Evolutionary conservation across 2,329 filamentous ascomycete species (phyloP), one percentile per base, ranked within the genome.

Genomic region (Endocalyx cinctus): DNA sequence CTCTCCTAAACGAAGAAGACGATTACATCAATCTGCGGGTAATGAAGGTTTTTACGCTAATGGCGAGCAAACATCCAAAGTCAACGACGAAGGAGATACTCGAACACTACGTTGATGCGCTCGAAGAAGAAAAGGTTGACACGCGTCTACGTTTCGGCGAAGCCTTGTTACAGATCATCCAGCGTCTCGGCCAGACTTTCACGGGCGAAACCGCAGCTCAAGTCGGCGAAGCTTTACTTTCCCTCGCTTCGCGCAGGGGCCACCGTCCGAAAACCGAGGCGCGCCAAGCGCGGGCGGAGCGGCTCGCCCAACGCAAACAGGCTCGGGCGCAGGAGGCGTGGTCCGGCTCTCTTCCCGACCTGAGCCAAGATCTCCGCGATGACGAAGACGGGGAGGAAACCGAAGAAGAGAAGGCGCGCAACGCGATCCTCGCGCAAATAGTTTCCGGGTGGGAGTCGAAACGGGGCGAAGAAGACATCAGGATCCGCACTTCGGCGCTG

Each of bases 1-100:
- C 72, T 8, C 65, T 86, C 1, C 62, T 87, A 2, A 69, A 72
- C 39, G 80, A 84, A 30, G 64, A 70, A 5, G 84, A 87, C 35
- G 81, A 84, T 35, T 88, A 82, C 50, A 79, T 87, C 39, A 82
- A 84, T 47, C 63, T 82, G 3, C 71, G 77, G n/a, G 74, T 78
- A 12, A 75, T 87, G 40, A 77, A 77, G 41, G 68, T 81, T 2
- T 76, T 85, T 38, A 72, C 74, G 1, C 71, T 77, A 16, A 58
- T 88, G 10, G 73, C 80, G 0, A 60, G 69, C 41, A 69, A 65
- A 35, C 81, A 85, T 31, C 79, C 82, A 0, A 73, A 69, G 26
- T 72, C 80, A 0, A 78, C 79, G 0, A 62, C 74, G 4, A 68
- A 65, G 15, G 80, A 85, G 45, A 60, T 87, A 0, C 59, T 82